Evolutionary conservation across 352 stramenopile species (phyloP), one percentile per base, ranked within the genome.

Genomic region (Globisporangium acanthophoron): DNA sequence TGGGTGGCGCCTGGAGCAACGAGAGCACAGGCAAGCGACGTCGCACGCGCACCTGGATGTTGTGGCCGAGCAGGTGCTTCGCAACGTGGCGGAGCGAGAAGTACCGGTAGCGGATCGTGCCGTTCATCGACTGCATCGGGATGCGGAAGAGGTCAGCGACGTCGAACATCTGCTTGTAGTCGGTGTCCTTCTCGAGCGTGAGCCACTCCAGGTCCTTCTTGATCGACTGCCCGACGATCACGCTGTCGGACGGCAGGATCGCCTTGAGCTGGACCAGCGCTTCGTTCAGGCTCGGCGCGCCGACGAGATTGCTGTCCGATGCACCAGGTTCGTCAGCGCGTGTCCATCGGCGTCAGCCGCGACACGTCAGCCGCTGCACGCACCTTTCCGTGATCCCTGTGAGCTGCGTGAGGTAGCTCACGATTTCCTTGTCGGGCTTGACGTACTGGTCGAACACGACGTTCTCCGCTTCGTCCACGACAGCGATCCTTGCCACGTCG

Each of bases 191-290:
- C 59, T 90, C 70, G 45, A 97, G 74, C 15, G 67, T 76, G 20
- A 97, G 80, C 91, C 91, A 97, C 46, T 95, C 81, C 13, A 97
- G 73, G 63, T 97, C 91, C 58, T 97, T 96, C 72, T 96, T 88
- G 56, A 97, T 96, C 27, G 85, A 93, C 64, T 97, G 91, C 11
- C 91, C 91, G 44, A 97, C 87, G 54, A 97, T 91, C 21, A 97
- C 82, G 39, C 80, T 88, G 56, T 96, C 71, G 20, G 75, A 70
- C 5, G 87, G 88, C 44, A 97, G 59, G 24, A 93, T 71, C 5
- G 53, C 51, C 45, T 88, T 87, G n/a, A 97, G 74, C 31, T 86
- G 56, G 41, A 83, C 58, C 13, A 96, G 65, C 33, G 90, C 89
- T 35, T 93, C 78, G 20, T 85, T 59, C 24, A 97, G 67, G 13